Percentiles rank a stretch among this genome's conserved stretches.
phyloP scores from a whole-genome alignment of 2,329 filamentous ascomycete genomes.

The Elsinoe fawcettii region DNA sequence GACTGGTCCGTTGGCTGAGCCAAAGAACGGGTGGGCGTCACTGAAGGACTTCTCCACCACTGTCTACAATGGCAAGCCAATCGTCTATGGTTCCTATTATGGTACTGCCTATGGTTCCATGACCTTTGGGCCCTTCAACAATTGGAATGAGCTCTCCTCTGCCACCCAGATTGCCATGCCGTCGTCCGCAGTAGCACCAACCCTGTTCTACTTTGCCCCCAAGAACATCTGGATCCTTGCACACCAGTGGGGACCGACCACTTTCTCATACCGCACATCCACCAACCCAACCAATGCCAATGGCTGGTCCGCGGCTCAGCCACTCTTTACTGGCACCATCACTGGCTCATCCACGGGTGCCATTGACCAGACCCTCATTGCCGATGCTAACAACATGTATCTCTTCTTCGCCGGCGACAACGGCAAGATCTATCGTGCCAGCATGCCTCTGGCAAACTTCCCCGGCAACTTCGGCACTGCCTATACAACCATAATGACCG shows the following conservation, averaged over 20 bases:
- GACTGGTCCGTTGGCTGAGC: conserved; percentile 43
- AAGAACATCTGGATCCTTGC: conserved; percentile 57
- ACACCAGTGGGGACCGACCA: conserved; percentile 55
- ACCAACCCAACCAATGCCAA: conserved; percentile 50
- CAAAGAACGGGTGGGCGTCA: conserved; percentile 47
- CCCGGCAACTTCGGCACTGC: conserved; percentile 51
- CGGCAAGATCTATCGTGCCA: conserved; percentile 56
- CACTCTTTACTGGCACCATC: conserved; percentile 52
- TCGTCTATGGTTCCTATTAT: conserved; percentile 53
- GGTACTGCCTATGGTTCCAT: conserved; percentile 49
- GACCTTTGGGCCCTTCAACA: conserved; percentile 48
- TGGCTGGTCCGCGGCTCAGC: conserved; percentile 47
- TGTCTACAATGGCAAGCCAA: conserved; percentile 49
- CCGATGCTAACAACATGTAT: conserved; percentile 55
- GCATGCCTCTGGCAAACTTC: conserved; percentile 56
- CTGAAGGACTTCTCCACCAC: conserved; percentile 57
- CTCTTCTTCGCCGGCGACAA: conserved; percentile 62
- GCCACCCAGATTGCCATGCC: conserved; percentile 48
- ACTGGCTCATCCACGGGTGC: conserved; percentile 43
- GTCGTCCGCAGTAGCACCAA: conserved; percentile 47
- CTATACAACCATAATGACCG: conserved; percentile 45
- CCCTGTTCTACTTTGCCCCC: conserved; percentile 55
- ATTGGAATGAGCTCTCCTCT: conserved; percentile 46
- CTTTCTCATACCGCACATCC: conserved; percentile 55
- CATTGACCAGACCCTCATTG: conserved; percentile 59